Evolutionary conservation across 2,329 filamentous ascomycete species (phyloP), one percentile per base, ranked within the genome.

Genomic region (Exophiala spinifera): DNA sequence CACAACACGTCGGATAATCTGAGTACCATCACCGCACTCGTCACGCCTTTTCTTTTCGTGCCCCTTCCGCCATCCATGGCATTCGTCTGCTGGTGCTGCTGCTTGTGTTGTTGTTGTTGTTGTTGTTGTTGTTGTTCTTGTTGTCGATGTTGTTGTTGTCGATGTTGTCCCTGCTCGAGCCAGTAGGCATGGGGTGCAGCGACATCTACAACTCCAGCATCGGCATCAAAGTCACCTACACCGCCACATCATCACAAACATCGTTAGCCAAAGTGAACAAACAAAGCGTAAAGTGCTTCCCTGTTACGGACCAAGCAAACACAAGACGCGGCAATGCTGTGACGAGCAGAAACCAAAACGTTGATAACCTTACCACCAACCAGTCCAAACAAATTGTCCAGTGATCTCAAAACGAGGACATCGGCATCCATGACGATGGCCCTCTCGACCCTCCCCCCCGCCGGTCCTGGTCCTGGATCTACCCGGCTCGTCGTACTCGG

Each of bases 181-280:
- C 49, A 51, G 20, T 51, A 51, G 7, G 49, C 49, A 45, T 45
- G 49, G 7, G 49, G 15, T n/a, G 40, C 49, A 1, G 49, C 39
- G 19, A 51, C 23, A 11, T 37, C 39, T 6, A 51, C 20, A 14
- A 21, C 39, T 14, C n/a, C n/a, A 3, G 39, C 28, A 31, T 31
- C n/a, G n/a, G n/a, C n/a, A n/a, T n/a, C n/a, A n/a, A n/a, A n/a
- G n/a, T n/a, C 28, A 31, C 28, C 28, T 31, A 31, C 10, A 31
- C 23, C 8, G 11, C 28, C 28, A 7, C 28, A 11, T 31, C 6
- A 31, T 11, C 28, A 11, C n/a, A n/a, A n/a, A n/a, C n/a, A n/a
- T n/a, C n/a, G n/a, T n/a, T n/a, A n/a, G n/a, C n/a, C n/a, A n/a
- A n/a, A n/a, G n/a, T n/a, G n/a, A n/a, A n/a, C n/a, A n/a, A n/a